Evolutionary conservation across 768 basidiomycete genomes (phyloP), one percentile per base, ranked within the genome.

Genomic region (Russula ochroleuca): DNA sequence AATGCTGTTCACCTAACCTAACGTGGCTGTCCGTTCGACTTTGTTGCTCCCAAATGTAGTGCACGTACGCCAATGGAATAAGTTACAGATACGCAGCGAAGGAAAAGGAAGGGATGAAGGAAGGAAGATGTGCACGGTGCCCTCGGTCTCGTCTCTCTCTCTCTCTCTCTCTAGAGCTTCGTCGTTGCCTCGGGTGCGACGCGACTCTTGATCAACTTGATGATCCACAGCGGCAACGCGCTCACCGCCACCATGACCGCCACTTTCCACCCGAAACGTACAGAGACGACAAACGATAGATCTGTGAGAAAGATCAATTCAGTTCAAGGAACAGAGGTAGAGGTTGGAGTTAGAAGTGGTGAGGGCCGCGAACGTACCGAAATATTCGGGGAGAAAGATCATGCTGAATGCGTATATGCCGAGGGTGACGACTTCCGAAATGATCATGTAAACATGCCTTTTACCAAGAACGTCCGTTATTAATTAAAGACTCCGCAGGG

Each of bases 401-500:
- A 99, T 97, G 72, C 92, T 95, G 51, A 91, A 78, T 52, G 90
- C 85, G 71, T 99, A 99, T 64, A 99, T 80, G 66, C 88, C 78
- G 31, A 96, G 80, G 0, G 97, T 98, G 38, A 87, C 88, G 40
- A 98, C 78, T 73, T 97, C 94, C 1, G 92, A 88, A 45, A 96
- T 78, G 57, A 95, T 83, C 96, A 98, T 98, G 75, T 97, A 97
- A 5, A 85, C 70, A 75, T 99, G 97, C 94, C 92, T 94, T 62
- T 7, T 10, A 28, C 4, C 8, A 23, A 23, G 13, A 8, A 66
- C 43, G 10, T 21, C 43, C n/a, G 19, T 45, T n/a, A 21, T n/a
- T 45, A 10, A 21, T 21, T 45, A n/a, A 45, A 21, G 8, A 45
- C 43, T 45, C 10, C 43, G 14, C 11, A 25, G 14, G 15, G 5